Evolutionary conservation across 441 rosid genomes (phyloP), one percentile per base, ranked within the genome.

Genomic region (Populus tomentosa): DNA sequence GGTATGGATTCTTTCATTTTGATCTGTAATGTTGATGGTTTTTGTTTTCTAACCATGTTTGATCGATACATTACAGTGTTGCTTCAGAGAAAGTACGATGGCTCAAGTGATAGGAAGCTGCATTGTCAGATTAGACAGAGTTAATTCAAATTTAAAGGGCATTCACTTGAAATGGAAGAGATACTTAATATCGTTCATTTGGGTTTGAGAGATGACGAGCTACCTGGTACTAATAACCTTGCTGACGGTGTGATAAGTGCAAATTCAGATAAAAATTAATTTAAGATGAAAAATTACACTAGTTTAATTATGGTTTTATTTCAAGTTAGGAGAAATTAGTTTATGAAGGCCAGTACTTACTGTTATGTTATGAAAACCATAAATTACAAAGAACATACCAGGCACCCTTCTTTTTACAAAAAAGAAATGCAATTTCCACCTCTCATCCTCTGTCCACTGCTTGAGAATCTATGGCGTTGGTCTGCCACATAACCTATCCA

Each of bases 401-500:
- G 53, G 18, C 53, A 42, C 53, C 14, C 14, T 42, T 13, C 14
- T 13, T 42, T 42, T 50, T 14, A 50, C 59, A 50, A 1, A 13
- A 38, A 13, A 13, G 59, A 50, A 14, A 14, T 50, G 59, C 59
- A 16, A 50, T 50, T 50, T 5, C 20, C n/a, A 16, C 59, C 7
- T 42, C 59, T 50, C 59, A 50, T 77, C 63, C 36, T 26, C 13
- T 7, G 1, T 26, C 20, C 16, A 63, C 76, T 14, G 67, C 40
- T 18, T 8, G 23, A 53, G 35, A 71, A 67, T 67, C 23, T 80
- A 75, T 16, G 75, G 59, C 20, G 46, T 56, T 24, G 92, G 90
- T 74, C 91, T 84, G 83, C 89, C 72, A 71, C 94, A 89, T 50
- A 88, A 13, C 76, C 91, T 86, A 75, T 66, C 74, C 77, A 88